A percentile compares a stretch with the other conserved stretches of the same genome.
phyloP scores from a whole-genome alignment of 75 land plant genomes.

The Larix kaempferi region DNA sequence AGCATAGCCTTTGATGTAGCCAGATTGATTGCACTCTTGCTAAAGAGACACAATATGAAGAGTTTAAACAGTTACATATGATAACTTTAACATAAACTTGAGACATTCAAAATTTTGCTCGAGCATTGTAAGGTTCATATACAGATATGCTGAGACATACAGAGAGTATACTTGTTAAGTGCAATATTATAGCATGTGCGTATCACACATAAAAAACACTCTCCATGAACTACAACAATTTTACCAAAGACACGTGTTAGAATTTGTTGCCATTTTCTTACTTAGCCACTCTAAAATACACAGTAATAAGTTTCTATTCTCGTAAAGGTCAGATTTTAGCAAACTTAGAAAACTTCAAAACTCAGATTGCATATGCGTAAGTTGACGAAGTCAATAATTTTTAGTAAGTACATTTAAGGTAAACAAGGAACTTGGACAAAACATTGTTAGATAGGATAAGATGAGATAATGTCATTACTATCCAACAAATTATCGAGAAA shows the following conservation, averaged over 20 bases:
- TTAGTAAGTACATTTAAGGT: not conserved
- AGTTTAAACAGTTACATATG: not conserved
- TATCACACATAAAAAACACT: slow-evolving; percentile 78
- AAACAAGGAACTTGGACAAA: not conserved
- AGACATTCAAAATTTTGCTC: not conserved
- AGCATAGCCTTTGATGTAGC: slow-evolving; percentile 97
- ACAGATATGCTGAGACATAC: not conserved
- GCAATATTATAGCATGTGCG: slow-evolving; percentile 94
- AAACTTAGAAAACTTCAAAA: not conserved
- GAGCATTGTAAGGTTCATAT: not conserved
- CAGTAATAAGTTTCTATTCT: not conserved
- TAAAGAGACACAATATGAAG: slow-evolving; percentile 17
- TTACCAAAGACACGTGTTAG: slow-evolving; percentile 3
- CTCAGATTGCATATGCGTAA: too few species aligned
- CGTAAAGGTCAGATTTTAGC: not conserved
- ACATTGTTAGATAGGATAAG: not conserved
- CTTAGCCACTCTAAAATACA: not conserved
- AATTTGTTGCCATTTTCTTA: not conserved
- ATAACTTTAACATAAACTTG: not conserved
- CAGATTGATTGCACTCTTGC: slow-evolving; percentile 92
- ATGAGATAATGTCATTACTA: not conserved
- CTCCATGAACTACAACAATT: slow-evolving; percentile 85
- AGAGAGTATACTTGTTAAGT: slow-evolving; percentile 63
- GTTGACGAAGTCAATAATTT: too few species aligned
- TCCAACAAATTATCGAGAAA: too few species aligned